Evolutionary conservation across 345 rosid genomes (phyloP).

Genomic region (Ceriops decandra): DNA sequence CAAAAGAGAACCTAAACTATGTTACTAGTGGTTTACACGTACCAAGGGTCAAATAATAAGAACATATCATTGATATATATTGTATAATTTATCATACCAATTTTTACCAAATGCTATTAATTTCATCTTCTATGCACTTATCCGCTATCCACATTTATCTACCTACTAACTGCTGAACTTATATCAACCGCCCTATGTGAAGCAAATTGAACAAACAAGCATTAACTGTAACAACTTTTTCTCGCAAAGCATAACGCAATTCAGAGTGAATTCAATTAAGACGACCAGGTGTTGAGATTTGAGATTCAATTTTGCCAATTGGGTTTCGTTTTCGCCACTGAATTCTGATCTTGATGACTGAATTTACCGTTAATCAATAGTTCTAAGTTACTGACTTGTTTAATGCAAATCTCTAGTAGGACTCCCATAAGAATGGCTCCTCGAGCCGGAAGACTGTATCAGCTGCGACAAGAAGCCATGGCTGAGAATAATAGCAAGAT

Average conservation of each 20-base stretch:
- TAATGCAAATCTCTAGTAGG: constrained; percentile 1
- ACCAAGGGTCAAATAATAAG: no score
- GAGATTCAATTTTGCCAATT: neutral
- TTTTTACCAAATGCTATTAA: no score
- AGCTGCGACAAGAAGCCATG: constrained; percentile 64
- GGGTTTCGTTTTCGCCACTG: neutral
- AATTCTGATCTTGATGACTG: neutral
- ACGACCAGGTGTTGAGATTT: neutral
- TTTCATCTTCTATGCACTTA: no score
- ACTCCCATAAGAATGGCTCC: constrained; percentile 58
- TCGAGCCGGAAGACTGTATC: constrained; percentile 62
- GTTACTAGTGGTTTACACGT: no score
- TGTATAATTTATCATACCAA: no score
- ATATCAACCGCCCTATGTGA: no score
- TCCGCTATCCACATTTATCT: no score
- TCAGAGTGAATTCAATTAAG: neutral
- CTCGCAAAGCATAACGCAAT: neutral
- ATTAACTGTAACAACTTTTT: no score
- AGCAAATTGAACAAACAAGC: no score
- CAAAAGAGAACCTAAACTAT: no score
- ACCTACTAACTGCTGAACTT: no score
- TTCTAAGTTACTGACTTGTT: constrained; percentile 3
- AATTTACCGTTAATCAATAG: neutral
- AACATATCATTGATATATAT: no score
- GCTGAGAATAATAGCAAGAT: constrained; percentile 38